These are phyloP conservation scores for Geotrichum klebahnii DNA, from an alignment of 1,139 yeast genomes.

Conservation along the genomic window DNA sequence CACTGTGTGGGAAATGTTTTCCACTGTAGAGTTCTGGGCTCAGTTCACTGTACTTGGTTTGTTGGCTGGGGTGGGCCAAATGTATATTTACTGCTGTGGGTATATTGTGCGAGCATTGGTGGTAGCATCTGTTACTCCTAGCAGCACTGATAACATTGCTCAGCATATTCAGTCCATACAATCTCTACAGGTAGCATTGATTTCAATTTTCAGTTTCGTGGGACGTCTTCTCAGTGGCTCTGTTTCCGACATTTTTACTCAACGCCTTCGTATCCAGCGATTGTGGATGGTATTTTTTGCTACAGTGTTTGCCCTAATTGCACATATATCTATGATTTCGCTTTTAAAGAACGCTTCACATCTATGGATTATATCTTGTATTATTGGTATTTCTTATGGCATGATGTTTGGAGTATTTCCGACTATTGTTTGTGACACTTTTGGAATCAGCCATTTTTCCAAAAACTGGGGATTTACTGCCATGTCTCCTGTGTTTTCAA, in stretches of 20 bases:
- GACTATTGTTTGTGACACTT: constrained; percentile 65
- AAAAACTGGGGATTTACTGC: constrained; percentile 69
- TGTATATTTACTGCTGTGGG: constrained; percentile 66
- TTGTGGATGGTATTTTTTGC: constrained; percentile 64
- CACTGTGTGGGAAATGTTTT: constrained; percentile 23
- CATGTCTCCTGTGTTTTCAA: constrained; percentile 37
- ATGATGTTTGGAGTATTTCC: constrained; percentile 74
- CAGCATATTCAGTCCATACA: constrained; percentile 44
- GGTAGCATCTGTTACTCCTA: constrained; percentile 25
- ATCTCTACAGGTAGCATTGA: constrained; percentile 66
- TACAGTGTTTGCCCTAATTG: constrained; percentile 39
- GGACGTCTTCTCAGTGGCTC: constrained; percentile 68
- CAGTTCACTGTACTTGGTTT: constrained; percentile 50
- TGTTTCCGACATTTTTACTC: constrained; percentile 53
- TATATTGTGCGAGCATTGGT: constrained; percentile 54
- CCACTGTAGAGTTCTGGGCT: constrained; percentile 36
- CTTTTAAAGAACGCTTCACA: constrained; percentile 38
- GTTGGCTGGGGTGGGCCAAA: constrained; percentile 67
- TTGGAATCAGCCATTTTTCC: constrained; percentile 65
- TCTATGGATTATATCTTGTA: constrained; percentile 49
- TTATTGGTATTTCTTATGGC: constrained; percentile 70
- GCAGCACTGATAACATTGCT: constrained; percentile 23
- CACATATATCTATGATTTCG: constrained; percentile 30
- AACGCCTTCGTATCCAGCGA: constrained; percentile 52
- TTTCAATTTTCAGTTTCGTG: constrained; percentile 58